Percentiles rank a stretch among this genome's conserved stretches.
These are phyloP conservation scores for Lagerstroemia speciosa DNA, from an alignment of 345 rosid genomes.

Conservation along the genomic window DNA sequence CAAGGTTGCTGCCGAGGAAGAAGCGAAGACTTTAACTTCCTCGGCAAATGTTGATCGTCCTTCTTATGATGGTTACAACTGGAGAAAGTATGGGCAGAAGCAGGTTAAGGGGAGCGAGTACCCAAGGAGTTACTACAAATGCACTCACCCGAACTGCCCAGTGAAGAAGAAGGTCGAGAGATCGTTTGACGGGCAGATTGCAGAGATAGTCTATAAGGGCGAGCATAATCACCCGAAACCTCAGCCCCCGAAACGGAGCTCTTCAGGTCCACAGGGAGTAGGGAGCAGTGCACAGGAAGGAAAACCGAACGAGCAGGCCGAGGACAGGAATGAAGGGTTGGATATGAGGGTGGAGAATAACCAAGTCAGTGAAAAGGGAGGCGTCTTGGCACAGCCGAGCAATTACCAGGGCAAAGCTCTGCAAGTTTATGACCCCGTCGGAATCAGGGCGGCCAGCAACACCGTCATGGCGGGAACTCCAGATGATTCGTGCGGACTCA, in stretches of 20 bases:
- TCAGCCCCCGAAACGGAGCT: slow-evolving; percentile 51
- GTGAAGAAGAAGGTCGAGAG: slow-evolving; percentile 96
- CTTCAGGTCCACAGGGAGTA: slow-evolving; percentile 36
- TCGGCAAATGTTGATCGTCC: slow-evolving; percentile 38
- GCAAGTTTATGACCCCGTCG: slow-evolving; percentile 23
- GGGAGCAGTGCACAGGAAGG: slow-evolving; percentile 27
- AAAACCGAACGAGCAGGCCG: slow-evolving; percentile 11
- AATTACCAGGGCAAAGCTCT: slow-evolving; percentile 22
- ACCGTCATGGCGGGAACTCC: slow-evolving; percentile 24
- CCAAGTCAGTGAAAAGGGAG: not conserved
- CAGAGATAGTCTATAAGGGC: slow-evolving; percentile 91
- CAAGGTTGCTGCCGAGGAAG: slow-evolving; percentile 32
- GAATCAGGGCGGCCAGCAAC: slow-evolving; percentile 19
- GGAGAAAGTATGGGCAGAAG: slow-evolving; percentile 98
- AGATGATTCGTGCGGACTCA: slow-evolving; percentile 52
- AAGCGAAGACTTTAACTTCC: slow-evolving; percentile 20
- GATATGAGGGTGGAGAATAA: slow-evolving; percentile 29
- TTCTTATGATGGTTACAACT: slow-evolving; percentile 85
- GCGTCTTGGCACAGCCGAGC: not conserved
- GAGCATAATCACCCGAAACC: slow-evolving; percentile 89
- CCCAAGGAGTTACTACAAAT: slow-evolving; percentile 91
- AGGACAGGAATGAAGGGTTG: slow-evolving; percentile 38
- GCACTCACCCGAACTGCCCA: slow-evolving; percentile 84
- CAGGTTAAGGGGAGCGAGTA: slow-evolving; percentile 97
- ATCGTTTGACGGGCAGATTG: slow-evolving; percentile 73